Evolutionary conservation across 257 asterid species (phyloP).

Genomic region (Gynochthodes officinalis): DNA sequence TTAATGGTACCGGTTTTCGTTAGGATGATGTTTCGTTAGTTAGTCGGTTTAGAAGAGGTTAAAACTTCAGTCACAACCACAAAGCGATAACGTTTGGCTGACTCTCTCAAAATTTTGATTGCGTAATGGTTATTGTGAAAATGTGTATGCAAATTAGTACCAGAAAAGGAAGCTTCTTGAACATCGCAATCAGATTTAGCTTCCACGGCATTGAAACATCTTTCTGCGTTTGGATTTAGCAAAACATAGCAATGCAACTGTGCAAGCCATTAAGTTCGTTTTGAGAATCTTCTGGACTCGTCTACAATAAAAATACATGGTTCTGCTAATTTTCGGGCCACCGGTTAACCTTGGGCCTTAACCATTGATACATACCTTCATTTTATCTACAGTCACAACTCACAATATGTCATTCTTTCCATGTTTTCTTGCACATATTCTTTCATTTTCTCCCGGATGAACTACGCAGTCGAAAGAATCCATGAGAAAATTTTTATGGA

Average conservation of each 20-base stretch:
- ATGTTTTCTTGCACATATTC: neutral
- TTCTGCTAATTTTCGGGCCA: neutral
- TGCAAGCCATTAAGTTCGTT: too few species aligned
- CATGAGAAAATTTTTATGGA: too few species aligned
- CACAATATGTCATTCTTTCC: neutral
- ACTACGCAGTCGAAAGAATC: too few species aligned
- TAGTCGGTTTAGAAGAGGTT: slow-evolving; percentile 10
- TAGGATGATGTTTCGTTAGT: slow-evolving; percentile 9
- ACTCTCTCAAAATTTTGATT: too few species aligned
- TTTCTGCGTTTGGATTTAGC: too few species aligned
- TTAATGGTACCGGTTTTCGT: neutral
- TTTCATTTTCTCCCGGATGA: neutral
- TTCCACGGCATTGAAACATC: too few species aligned
- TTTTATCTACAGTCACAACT: neutral
- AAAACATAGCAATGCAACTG: too few species aligned
- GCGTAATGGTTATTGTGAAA: too few species aligned
- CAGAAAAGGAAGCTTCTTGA: too few species aligned
- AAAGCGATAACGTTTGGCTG: neutral
- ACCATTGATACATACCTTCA: neutral
- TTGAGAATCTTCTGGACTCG: too few species aligned
- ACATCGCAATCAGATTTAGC: too few species aligned
- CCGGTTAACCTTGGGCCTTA: neutral
- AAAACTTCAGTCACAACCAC: neutral
- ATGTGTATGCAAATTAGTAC: neutral
- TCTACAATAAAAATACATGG: neutral